Percentiles rank a stretch among this genome's conserved stretches.
Conservation (phyloP, 2,329 filamentous ascomycete genomes). For the Leptodontidium sp. region DNA sequence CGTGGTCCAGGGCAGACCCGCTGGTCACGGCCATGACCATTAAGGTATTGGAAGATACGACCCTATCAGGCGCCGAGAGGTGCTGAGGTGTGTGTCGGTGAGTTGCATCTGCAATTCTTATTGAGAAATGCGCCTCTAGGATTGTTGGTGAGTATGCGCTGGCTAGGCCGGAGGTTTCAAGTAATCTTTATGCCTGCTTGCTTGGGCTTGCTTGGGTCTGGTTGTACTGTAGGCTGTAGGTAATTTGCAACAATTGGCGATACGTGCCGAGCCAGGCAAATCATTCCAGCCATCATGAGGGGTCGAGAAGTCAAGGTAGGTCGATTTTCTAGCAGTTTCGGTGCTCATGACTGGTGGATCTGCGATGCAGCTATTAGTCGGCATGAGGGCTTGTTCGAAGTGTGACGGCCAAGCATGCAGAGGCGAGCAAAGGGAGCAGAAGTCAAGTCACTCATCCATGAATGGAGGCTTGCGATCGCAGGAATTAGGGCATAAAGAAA, state of each 20-base stretch:
- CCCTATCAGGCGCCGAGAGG: slow-evolving; percentile 29
- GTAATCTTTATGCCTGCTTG: slow-evolving; percentile 41
- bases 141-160: slow-evolving; percentile 44
- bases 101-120: slow-evolving; percentile 29
- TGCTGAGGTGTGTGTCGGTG: slow-evolving; percentile 33
- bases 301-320: slow-evolving; percentile 29
- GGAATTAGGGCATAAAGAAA: background rate
- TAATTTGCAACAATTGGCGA: slow-evolving; percentile 29
- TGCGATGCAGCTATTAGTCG: slow-evolving; percentile 38
- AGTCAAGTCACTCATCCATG: background rate
- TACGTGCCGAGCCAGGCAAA: slow-evolving; percentile 34
- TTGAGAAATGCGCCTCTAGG: slow-evolving; percentile 36
- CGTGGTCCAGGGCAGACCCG: background rate
- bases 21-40: background rate
- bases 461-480: slow-evolving; percentile 22
- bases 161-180: slow-evolving; percentile 44
- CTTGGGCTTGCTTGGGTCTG: slow-evolving; percentile 13
- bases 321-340: slow-evolving; percentile 36
- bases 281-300: slow-evolving; percentile 20
- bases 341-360: slow-evolving; percentile 40
- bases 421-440: slow-evolving; percentile 15
- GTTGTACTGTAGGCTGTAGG: background rate
- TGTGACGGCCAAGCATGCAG: slow-evolving; percentile 33
- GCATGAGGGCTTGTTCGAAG: slow-evolving; percentile 32
- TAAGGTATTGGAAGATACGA: slow-evolving; percentile 30